Evolutionary conservation across 192 early-diverging fungal genomes (phyloP), one percentile per base, ranked within the genome.

Genomic region (Globomyces pollinis-pini): DNA sequence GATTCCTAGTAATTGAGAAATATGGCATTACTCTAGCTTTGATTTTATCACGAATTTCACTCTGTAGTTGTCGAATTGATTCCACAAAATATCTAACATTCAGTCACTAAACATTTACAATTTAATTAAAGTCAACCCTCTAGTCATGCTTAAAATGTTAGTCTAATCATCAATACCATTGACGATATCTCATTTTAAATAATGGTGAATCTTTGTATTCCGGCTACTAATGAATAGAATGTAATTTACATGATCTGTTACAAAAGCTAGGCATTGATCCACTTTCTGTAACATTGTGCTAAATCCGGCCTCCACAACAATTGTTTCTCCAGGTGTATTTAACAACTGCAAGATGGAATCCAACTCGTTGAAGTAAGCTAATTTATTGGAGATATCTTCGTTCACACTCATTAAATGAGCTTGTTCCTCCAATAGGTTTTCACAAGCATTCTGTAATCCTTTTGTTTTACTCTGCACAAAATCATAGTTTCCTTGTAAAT

Each of bases 81-180:
- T 79, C 80, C 24, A 93, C 83, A 58, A 86, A 82, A 52, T 91
- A n/a, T n/a, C n/a, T n/a, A n/a, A n/a, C n/a, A n/a, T n/a, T n/a
- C n/a, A n/a, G n/a, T n/a, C n/a, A n/a, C n/a, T n/a, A n/a, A n/a
- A n/a, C n/a, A n/a, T n/a, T n/a, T n/a, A 77, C 79, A 91, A 86
- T 62, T 97, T 97, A 65, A 99, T 92, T 32, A 96, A 70, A 18
- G 93, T 85, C 68, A 99, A 84, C 4, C 87, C 90, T 24, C 89
- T 84, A n/a, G 91, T 92, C 73, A 94, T 87, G 67, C 93, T 47
- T n/a, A n/a, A n/a, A n/a, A 7, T 24, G 16, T 47, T 15, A 26
- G n/a, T n/a, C n/a, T n/a, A n/a, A n/a, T 42, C 16, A 20, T 24
- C 3, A 24, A 26, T 26, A 47, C 44, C 44, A 95, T 62, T 97